phyloP scores from a whole-genome alignment of 1,284 basidiomycete genomes.

The Pascua guehoae region DNA sequence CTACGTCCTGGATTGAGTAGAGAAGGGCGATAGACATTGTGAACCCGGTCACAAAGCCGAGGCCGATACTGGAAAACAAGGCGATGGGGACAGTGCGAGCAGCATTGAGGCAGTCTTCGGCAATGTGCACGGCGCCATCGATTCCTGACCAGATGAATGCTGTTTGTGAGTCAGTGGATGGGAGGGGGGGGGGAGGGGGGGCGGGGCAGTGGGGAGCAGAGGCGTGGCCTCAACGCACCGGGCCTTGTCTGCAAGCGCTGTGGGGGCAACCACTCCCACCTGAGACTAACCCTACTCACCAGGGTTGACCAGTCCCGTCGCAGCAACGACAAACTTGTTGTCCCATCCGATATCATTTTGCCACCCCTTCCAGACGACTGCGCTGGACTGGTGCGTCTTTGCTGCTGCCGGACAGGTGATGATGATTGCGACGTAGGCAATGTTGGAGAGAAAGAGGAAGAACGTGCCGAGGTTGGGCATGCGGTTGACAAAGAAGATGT shows the following conservation, averaged over 20 bases:
- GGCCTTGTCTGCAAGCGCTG: too few relatives aligned
- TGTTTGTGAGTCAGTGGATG: background rate
- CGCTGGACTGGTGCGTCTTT: slow-evolving; percentile 6
- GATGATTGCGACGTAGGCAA: slow-evolving; percentile 10
- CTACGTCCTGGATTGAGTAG: slow-evolving; percentile 13
- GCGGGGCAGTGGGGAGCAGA: too few relatives aligned
- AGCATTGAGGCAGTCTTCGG: slow-evolving; percentile 13
- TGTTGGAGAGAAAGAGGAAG: slow-evolving; percentile 14
- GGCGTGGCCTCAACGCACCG: too few relatives aligned
- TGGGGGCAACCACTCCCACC: too few relatives aligned
- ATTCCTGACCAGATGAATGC: slow-evolving; percentile 14
- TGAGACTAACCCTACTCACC: background rate
- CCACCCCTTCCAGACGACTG: slow-evolving; percentile 9
- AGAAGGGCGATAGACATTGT: slow-evolving; percentile 10
- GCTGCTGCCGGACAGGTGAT: slow-evolving; percentile 19
- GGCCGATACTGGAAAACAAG: slow-evolving; percentile 6
- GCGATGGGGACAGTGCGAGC: slow-evolving; percentile 12
- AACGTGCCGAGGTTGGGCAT: slow-evolving; percentile 14
- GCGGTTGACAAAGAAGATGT: slow-evolving; percentile 13
- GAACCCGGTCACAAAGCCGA: slow-evolving; percentile 13
- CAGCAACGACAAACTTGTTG: slow-evolving; percentile 15
- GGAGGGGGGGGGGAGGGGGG: too few relatives aligned
- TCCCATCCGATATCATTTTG: slow-evolving; percentile 11
- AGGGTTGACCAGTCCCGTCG: slow-evolving; percentile 16
- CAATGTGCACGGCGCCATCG: slow-evolving; percentile 16